A percentile compares a stretch with the other conserved stretches of the same genome.
These are phyloP conservation scores for Rickenella mellea DNA, from an alignment of 768 basidiomycete species.

Conservation along the genomic window DNA sequence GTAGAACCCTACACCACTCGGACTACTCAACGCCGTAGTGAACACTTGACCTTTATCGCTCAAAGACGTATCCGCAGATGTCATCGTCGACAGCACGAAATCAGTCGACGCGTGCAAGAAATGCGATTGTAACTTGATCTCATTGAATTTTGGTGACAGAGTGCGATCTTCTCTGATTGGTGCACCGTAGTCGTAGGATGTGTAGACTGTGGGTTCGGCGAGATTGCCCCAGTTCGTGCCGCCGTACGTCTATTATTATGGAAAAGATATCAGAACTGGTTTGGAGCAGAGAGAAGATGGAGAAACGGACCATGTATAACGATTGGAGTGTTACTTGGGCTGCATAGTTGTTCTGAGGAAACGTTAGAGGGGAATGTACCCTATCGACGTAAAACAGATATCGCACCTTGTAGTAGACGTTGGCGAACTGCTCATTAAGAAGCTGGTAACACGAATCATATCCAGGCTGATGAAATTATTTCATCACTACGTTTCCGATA, in stretches of 20 bases:
- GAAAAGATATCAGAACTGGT: constrained; percentile 43
- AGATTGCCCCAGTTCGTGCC: constrained; percentile 60
- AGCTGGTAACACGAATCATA: constrained; percentile 55
- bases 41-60: constrained; percentile 53
- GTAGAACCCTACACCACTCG: constrained; percentile 53
- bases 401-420: constrained; percentile 68
- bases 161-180: constrained; percentile 58
- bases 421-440: constrained; percentile 66
- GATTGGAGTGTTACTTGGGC: constrained; percentile 15
- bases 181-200: constrained; percentile 77
- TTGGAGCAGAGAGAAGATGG: constrained; percentile 75
- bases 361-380: constrained; percentile 26
- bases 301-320: constrained; percentile 81
- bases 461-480: constrained; percentile 33
- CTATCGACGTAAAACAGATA: constrained; percentile 84
- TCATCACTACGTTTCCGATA: too few species aligned
- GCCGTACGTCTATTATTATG: constrained; percentile 31
- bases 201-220: constrained; percentile 36
- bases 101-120: constrained; percentile 77
- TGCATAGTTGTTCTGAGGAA: background rate
- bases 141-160: constrained; percentile 59
- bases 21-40: constrained; percentile 28
- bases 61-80: constrained; percentile 61
- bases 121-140: constrained; percentile 70
- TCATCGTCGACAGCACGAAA: constrained; percentile 27